Conservation (phyloP, 768 basidiomycete species). For the Rhodotorula taiwanensis region DNA sequence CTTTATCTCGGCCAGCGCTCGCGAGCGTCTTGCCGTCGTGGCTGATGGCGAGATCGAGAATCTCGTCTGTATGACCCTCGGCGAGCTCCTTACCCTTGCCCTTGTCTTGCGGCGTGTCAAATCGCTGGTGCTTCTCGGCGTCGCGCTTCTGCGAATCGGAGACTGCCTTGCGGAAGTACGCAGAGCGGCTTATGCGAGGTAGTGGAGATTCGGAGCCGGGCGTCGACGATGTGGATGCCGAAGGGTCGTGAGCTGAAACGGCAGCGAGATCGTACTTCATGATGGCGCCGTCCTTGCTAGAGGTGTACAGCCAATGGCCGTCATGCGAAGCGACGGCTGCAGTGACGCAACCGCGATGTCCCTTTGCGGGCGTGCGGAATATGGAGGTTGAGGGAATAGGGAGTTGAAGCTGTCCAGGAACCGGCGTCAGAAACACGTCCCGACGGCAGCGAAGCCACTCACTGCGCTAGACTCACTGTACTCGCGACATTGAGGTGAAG, state of each 20-base stretch:
- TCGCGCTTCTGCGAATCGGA: conserved; percentile 21
- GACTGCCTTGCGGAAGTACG: conserved; percentile 38
- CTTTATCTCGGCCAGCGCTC: conserved; percentile 76
- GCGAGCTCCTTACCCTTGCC: conserved; percentile 51
- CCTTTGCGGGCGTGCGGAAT: conserved; percentile 51
- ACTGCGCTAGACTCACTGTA: conserved; percentile 16
- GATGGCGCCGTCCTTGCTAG: conserved; percentile 85
- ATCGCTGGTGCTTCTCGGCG: conserved; percentile 18
- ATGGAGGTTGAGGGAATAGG: conserved; percentile 48
- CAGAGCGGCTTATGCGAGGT: conserved; percentile 37
- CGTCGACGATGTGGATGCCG: conserved; percentile 34
- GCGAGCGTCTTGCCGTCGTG: conserved; percentile 76
- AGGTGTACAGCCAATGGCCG: conserved; percentile 68
- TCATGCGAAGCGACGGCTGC: conserved; percentile 70
- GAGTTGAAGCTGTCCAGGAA: conserved; percentile 14
- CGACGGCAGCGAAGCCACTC: background rate
- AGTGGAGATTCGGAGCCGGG: background rate
- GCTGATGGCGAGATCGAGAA: conserved; percentile 74
- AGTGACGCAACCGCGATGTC: conserved; percentile 73
- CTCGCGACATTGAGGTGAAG: conserved; percentile 74
- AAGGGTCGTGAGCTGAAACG: conserved; percentile 52
- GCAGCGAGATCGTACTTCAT: conserved; percentile 66
- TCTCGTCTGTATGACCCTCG: conserved; percentile 77
- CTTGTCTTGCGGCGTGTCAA: conserved; percentile 13
- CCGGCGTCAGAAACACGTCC: conserved; percentile 5